Evolutionary conservation across 1,139 yeast genomes (phyloP).

Genomic region (Fermentozyma sake): DNA sequence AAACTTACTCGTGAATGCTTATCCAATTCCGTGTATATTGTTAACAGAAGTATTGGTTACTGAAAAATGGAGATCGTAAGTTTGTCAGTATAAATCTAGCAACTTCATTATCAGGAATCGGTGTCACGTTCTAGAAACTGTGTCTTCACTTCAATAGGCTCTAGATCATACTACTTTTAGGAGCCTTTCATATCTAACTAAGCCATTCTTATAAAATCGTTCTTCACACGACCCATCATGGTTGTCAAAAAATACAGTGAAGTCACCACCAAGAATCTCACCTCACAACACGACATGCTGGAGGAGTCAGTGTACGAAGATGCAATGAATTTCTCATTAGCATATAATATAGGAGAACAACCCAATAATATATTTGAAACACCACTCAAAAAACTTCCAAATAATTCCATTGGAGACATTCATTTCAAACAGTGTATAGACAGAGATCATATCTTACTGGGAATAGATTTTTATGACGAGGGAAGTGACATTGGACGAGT

Average conservation of each 20-base stretch:
- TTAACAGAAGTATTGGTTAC: too few relatives aligned
- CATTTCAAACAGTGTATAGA: conserved; percentile 5
- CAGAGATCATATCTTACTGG: conserved; percentile 1
- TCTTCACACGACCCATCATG: neutral
- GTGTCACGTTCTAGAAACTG: too few relatives aligned
- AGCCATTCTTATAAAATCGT: neutral
- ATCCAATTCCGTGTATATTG: too few relatives aligned
- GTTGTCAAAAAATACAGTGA: conserved; percentile 1
- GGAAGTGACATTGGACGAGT: neutral
- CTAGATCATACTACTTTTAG: too few relatives aligned
- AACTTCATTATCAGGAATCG: too few relatives aligned
- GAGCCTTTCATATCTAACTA: too few relatives aligned
- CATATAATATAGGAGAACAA: conserved; percentile 4
- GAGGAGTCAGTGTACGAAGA: conserved; percentile 14
- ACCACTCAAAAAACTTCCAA: conserved; percentile 7
- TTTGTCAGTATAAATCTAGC: too few relatives aligned
- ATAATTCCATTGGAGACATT: conserved; percentile 5
- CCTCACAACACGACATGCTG: conserved; percentile 1
- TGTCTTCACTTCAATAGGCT: too few relatives aligned
- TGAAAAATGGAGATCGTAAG: too few relatives aligned
- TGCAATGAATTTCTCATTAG: conserved; percentile 9
- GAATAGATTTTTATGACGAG: conserved; percentile 1
- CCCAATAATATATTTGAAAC: conserved; percentile 1
- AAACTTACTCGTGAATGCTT: too few relatives aligned
- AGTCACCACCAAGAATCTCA: conserved; percentile 1